phyloP scores from a whole-genome alignment of 495 filamentous ascomycete genomes.

The Podospora pseudoanserina region DNA sequence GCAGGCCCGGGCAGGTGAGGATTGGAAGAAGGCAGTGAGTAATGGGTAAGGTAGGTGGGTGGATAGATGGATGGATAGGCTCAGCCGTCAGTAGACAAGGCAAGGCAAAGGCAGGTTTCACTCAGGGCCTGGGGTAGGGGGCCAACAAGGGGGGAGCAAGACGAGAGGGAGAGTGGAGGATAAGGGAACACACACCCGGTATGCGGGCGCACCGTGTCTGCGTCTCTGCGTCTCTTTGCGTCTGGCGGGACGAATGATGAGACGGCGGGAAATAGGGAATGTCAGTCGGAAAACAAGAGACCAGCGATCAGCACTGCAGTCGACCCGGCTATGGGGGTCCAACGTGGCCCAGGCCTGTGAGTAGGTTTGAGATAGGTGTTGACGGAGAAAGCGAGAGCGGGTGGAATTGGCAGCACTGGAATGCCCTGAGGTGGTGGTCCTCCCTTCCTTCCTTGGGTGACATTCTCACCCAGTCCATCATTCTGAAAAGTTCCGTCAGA shows the following conservation, averaged over 20 bases:
- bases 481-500: neutral
- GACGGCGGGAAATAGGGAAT: constrained; percentile 23
- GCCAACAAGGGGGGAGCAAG: neutral
- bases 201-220: constrained; percentile 4
- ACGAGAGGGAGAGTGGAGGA: neutral
- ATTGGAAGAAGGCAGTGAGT: constrained; percentile 1
- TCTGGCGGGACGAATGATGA: constrained; percentile 17
- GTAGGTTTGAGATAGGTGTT: neutral
- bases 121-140: neutral
- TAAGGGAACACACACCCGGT: neutral
- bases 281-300: constrained; percentile 14
- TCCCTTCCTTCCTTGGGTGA: constrained; percentile 7
- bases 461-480: neutral
- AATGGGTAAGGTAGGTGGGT: neutral
- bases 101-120: neutral
- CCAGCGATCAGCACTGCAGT: constrained; percentile 18
- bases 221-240: neutral
- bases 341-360: constrained; percentile 4
- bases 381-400: neutral
- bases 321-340: constrained; percentile 10
- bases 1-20: neutral
- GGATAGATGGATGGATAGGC: neutral
- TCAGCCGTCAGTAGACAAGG: neutral
- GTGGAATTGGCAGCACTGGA: neutral
- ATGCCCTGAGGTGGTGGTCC: neutral